A percentile compares a stretch with the other conserved stretches of the same genome.
These are phyloP conservation scores for Sugiyamaella marilandica DNA, from an alignment of 805 yeast species.

Conservation along the genomic window DNA sequence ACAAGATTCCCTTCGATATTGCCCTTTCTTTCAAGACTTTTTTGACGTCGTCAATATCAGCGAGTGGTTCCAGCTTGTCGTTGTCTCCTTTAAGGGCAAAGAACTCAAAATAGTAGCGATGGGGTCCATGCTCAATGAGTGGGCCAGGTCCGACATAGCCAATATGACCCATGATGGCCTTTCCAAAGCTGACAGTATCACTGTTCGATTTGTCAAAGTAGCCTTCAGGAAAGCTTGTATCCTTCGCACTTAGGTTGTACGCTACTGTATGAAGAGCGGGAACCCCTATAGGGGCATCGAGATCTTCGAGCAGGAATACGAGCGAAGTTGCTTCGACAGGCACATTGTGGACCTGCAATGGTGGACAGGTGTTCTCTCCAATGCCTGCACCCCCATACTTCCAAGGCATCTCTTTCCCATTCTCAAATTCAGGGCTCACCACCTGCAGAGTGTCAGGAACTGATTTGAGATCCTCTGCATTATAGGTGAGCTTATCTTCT, in stretches of 20 bases:
- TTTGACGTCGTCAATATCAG: not conserved
- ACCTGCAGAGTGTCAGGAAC: conserved; percentile 14
- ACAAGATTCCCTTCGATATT: conserved; percentile 12
- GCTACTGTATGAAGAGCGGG: conserved; percentile 17
- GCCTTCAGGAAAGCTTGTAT: conserved; percentile 4
- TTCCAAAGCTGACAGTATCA: conserved; percentile 9
- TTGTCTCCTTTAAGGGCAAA: conserved; percentile 13
- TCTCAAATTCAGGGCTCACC: conserved; percentile 16
- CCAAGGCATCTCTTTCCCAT: conserved; percentile 17
- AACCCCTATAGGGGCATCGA: conserved; percentile 18
- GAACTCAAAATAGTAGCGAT: conserved; percentile 18
- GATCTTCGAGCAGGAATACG: conserved; percentile 17
- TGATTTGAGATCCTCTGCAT: not conserved
- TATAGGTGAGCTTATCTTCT: conserved; percentile 7
- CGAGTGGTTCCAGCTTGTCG: not conserved
- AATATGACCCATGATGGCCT: conserved; percentile 12
- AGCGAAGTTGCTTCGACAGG: conserved; percentile 14
- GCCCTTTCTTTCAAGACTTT: conserved; percentile 7
- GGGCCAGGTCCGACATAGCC: conserved; percentile 21
- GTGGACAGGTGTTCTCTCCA: conserved; percentile 17
- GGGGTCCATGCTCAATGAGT: conserved; percentile 19
- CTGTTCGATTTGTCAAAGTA: not conserved
- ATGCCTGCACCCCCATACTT: conserved; percentile 14
- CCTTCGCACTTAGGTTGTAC: conserved; percentile 9
- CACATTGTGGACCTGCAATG: conserved; percentile 10